Evolutionary conservation across 2,329 filamentous ascomycete genomes (phyloP).

Genomic region (Fusarium xyrophilum): DNA sequence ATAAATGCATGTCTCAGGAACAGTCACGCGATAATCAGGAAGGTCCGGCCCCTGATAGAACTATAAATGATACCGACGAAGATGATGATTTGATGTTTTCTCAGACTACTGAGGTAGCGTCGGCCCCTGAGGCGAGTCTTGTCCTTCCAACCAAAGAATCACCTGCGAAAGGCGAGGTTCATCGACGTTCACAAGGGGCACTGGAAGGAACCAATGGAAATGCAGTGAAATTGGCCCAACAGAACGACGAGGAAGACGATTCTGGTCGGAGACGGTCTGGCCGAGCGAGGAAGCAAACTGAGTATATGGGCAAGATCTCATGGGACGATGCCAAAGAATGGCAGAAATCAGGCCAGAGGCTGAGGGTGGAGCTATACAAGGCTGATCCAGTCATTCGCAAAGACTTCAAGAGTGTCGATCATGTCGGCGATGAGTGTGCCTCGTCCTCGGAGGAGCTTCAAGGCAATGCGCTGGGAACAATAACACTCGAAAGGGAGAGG

Average conservation of each 20-base stretch:
- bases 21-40: neutral
- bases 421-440: neutral
- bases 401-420: slow-evolving; percentile 14
- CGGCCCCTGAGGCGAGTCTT: neutral
- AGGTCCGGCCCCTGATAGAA: neutral
- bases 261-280: slow-evolving; percentile 37
- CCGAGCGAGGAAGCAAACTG: slow-evolving; percentile 41
- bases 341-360: slow-evolving; percentile 2
- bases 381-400: neutral
- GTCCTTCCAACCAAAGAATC: neutral
- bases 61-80: slow-evolving; percentile 31
- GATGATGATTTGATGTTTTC: slow-evolving; percentile 38
- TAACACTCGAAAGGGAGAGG: neutral
- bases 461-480: neutral
- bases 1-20: neutral
- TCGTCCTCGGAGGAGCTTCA: neutral
- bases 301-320: slow-evolving; percentile 43
- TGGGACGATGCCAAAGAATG: slow-evolving; percentile 38
- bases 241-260: slow-evolving; percentile 7
- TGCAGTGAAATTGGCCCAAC: neutral
- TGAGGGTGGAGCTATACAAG: slow-evolving; percentile 23
- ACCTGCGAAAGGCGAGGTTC: neutral
- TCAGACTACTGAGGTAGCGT: neutral
- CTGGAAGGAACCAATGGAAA: slow-evolving; percentile 1
- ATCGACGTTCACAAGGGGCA: neutral